phyloP scores from a whole-genome alignment of 75 land plant species.

The Cryptomeria japonica region DNA sequence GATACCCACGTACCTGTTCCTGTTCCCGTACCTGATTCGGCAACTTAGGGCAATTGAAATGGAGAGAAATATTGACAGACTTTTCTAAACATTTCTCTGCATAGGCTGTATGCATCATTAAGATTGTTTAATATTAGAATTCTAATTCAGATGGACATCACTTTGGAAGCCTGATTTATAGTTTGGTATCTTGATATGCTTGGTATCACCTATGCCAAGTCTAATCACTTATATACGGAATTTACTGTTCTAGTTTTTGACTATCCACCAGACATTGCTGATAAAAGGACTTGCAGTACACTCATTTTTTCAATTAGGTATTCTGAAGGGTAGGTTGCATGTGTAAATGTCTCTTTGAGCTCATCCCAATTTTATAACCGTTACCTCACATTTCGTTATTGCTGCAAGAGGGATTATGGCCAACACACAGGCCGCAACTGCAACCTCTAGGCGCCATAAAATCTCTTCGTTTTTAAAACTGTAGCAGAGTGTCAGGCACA shows the following conservation, averaged over 20 bases:
- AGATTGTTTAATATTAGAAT: background rate
- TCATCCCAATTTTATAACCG: background rate
- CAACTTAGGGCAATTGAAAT: background rate
- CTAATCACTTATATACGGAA: background rate
- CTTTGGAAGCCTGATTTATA: background rate
- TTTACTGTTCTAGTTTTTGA: background rate
- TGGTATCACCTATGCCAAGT: background rate
- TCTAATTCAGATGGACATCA: background rate
- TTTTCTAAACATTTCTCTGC: background rate
- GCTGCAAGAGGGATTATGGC: background rate
- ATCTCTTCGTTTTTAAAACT: background rate
- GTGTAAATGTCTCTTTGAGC: background rate
- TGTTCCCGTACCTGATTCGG: too few relatives aligned
- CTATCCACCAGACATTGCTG: background rate
- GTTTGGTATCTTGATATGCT: background rate
- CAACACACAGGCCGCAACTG: background rate
- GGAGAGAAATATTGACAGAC: background rate
- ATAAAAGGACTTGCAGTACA: background rate
- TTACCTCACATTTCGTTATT: background rate
- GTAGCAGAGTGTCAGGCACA: background rate
- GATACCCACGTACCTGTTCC: too few relatives aligned
- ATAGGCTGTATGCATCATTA: background rate
- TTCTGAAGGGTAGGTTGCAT: background rate
- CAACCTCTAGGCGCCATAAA: background rate
- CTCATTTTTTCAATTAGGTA: background rate